A percentile compares a stretch with the other conserved stretches of the same genome.
Evolutionary conservation across 1,139 yeast species (phyloP).

Genomic region (Candida mesenterica): DNA sequence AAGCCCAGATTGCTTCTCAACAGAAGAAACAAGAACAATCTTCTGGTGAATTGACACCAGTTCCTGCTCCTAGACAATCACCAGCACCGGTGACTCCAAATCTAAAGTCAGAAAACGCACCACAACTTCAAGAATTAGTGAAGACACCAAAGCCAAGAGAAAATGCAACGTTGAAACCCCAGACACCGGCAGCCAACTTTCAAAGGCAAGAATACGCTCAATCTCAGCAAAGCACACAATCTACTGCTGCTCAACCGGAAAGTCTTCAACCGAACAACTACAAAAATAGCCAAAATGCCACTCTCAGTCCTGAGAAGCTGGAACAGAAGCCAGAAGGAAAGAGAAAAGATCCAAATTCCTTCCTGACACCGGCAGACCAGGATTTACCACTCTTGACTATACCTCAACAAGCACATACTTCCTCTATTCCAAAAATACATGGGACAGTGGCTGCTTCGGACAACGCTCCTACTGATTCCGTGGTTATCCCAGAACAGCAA

Average conservation of each 20-base stretch:
- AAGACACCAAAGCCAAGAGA: not conserved
- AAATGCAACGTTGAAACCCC: not conserved
- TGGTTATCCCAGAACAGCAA: constrained; percentile 33
- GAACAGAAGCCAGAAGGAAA: not conserved
- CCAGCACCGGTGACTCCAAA: constrained; percentile 2
- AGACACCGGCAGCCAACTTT: constrained; percentile 2
- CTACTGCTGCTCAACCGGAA: no score
- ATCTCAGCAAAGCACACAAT: constrained; percentile 3
- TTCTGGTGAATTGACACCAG: constrained; percentile 8
- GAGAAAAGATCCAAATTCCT: not conserved
- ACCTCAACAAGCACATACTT: constrained; percentile 73
- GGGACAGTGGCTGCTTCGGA: constrained; percentile 14
- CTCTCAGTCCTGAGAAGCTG: constrained; percentile 5
- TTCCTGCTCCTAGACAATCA: constrained; percentile 4
- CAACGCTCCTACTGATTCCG: constrained; percentile 10
- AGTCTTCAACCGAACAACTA: no score
- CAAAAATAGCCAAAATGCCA: constrained; percentile 5
- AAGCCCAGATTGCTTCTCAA: constrained; percentile 16
- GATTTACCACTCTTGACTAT: constrained; percentile 36
- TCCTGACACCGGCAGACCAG: constrained; percentile 9
- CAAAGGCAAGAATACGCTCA: not conserved
- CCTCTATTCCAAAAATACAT: constrained; percentile 28
- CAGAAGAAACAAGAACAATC: constrained; percentile 23
- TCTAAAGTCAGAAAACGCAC: not conserved
- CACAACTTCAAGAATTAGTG: constrained; percentile 1